phyloP scores from a whole-genome alignment of 2,329 filamentous ascomycete species.

The Salinomyces thailandicus region DNA sequence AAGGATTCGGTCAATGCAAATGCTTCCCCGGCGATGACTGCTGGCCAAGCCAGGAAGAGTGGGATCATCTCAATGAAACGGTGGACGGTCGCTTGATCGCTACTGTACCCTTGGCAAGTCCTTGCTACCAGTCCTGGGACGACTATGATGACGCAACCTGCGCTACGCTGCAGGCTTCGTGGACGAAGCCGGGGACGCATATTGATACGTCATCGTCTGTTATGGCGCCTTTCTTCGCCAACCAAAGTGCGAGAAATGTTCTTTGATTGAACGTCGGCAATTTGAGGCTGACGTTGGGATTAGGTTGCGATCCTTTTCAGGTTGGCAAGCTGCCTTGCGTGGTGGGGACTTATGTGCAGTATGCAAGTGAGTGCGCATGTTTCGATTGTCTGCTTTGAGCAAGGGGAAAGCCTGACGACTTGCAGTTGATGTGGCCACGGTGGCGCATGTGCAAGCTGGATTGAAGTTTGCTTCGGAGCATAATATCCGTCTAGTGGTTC shows the following conservation, averaged over 20 bases:
- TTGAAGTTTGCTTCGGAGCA: conserved; percentile 35
- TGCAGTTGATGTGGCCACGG: conserved; percentile 20
- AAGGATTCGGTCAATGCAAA: too few species aligned
- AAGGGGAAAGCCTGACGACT: background rate
- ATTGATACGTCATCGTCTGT: background rate
- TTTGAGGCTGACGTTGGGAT: conserved; percentile 30
- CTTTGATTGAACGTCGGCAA: too few species aligned
- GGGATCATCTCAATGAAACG: conserved; percentile 43
- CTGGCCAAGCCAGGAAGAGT: conserved; percentile 42
- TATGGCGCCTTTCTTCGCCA: background rate
- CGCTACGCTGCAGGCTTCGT: background rate
- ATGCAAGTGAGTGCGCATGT: conserved; percentile 8
- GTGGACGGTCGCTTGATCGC: conserved; percentile 42
- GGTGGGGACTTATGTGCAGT: conserved; percentile 34
- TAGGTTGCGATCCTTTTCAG: conserved; percentile 33
- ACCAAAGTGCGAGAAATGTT: too few species aligned
- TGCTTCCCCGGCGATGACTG: conserved; percentile 44
- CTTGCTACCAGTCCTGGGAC: background rate
- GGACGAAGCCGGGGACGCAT: background rate
- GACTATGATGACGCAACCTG: background rate
- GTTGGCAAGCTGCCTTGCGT: conserved; percentile 27
- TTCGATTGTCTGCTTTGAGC: too few species aligned
- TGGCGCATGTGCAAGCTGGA: conserved; percentile 14
- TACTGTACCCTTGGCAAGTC: conserved; percentile 21
- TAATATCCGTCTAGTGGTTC: conserved; percentile 41